These are phyloP conservation scores for Verticillium nonalfalfae DNA, from an alignment of 2,329 filamentous ascomycete genomes.

Conservation along the genomic window DNA sequence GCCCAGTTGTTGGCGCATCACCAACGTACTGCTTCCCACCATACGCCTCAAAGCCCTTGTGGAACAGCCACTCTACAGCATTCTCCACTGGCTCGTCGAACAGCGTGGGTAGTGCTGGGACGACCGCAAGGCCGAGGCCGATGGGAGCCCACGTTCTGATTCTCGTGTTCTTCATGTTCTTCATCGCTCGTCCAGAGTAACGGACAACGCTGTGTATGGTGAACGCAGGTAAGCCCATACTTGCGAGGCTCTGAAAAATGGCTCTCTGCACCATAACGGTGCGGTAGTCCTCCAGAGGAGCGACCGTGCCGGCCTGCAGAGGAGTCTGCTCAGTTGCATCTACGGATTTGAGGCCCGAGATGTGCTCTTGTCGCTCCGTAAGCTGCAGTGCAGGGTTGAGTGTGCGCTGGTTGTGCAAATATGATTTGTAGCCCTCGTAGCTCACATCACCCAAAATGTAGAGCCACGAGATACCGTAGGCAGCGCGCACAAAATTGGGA, in stretches of 20 bases:
- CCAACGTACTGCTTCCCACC: conserved; percentile 58
- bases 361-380: conserved; percentile 39
- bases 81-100: conserved; percentile 93
- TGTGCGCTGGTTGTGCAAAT: conserved; percentile 74
- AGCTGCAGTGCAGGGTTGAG: conserved; percentile 61
- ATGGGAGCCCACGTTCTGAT: conserved; percentile 86
- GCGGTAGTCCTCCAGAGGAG: conserved; percentile 82
- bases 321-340: conserved; percentile 13
- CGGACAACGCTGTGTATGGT: conserved; percentile 90
- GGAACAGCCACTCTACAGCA: conserved; percentile 85
- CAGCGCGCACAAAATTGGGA: conserved; percentile 70
- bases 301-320: conserved; percentile 33
- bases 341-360: conserved; percentile 34
- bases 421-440: conserved; percentile 94
- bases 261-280: conserved; percentile 87
- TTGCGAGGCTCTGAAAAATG: conserved; percentile 84
- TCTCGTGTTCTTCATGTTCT: conserved; percentile 67
- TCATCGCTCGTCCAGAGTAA: conserved; percentile 83
- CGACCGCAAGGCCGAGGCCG: conserved; percentile 69
- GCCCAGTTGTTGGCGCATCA: conserved; percentile 45
- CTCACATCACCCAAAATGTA: conserved; percentile 87
- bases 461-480: conserved; percentile 88
- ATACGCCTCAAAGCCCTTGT: conserved; percentile 68
- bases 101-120: conserved; percentile 75
- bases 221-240: conserved; percentile 90